Conservation (phyloP, 2,329 filamentous ascomycete genomes). For the Nemania bipapillata region DNA sequence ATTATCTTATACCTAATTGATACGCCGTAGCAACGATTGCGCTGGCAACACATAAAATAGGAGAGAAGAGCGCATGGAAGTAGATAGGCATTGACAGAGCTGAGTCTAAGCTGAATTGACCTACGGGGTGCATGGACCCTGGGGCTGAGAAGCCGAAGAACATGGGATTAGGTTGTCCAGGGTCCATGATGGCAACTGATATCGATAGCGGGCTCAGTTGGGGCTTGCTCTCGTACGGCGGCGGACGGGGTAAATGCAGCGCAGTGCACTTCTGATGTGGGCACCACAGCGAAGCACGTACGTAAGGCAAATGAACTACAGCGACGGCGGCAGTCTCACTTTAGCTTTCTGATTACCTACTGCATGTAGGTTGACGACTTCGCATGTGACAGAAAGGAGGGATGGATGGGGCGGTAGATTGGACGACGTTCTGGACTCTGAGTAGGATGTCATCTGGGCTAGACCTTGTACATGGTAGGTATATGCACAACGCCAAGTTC, state of each 20-base stretch:
- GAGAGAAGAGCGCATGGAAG: not conserved
- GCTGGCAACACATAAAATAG: not conserved
- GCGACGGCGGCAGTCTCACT: slow-evolving; percentile 18
- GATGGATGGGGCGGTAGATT: not conserved
- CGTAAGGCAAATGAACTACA: not conserved
- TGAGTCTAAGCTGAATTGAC: slow-evolving; percentile 32
- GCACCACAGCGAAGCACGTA: slow-evolving; percentile 1
- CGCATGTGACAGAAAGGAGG: slow-evolving; percentile 39
- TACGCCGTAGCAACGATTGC: not conserved
- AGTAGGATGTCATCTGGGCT: slow-evolving; percentile 13
- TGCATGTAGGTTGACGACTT: slow-evolving; percentile 26
- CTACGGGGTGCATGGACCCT: slow-evolving; percentile 47
- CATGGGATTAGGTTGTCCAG: slow-evolving; percentile 51
- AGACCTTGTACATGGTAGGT: no score
- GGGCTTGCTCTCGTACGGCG: slow-evolving; percentile 5
- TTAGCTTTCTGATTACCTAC: slow-evolving; percentile 5
- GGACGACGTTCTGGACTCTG: not conserved
- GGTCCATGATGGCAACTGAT: slow-evolving; percentile 45
- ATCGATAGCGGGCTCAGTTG: slow-evolving; percentile 29
- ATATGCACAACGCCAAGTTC: slow-evolving; percentile 19
- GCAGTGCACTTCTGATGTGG: slow-evolving; percentile 21
- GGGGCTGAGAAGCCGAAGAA: slow-evolving; percentile 53
- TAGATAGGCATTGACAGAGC: not conserved
- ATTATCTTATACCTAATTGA: not conserved
- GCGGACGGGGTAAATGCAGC: slow-evolving; percentile 5